Evolutionary conservation across 2,329 filamentous ascomycete genomes (phyloP), one percentile per base, ranked within the genome.

Genomic region (Shiraia sp.): DNA sequence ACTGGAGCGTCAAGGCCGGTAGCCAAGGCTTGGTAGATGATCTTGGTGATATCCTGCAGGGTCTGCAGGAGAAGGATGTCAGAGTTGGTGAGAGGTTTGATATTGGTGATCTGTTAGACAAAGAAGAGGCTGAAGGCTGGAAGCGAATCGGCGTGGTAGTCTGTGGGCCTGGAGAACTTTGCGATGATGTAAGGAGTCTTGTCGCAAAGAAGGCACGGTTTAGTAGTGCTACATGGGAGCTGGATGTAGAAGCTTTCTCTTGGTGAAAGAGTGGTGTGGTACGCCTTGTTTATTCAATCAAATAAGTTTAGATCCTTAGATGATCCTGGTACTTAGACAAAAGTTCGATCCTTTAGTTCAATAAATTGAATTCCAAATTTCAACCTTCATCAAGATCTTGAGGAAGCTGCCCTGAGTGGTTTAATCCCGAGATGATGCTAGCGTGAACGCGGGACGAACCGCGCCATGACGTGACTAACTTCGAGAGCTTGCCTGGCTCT

Each of bases 81-180:
- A 41, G 40, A 2, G 45, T 76, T 17, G 72, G 72, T 1, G 25
- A 46, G 8, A 57, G 72, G 39, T 45, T 74, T 2, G 53, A 71
- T 47, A 38, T 74, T 2, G 32, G 45, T 2, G 47, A 34, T 12
- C 32, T 73, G 15, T 37, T 76, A 12, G 46, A 33, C 4, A 34
- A 52, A 6, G 73, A 76, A 49, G 49, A 45, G 7, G 42, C 51
- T 3, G 51, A 50, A 3, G 71, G 70, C 2, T 73, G 65, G 63
- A 33, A 45, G 10, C 65, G 53, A 44, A 52, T 74, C 35, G 72
- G 67, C 2, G 72, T 75, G 1, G 63, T 75, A 1, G 71, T 71
- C 2, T 74, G 61, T 41, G 72, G 73, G n/a, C 74, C 73, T 1
- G 63, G 53, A 10, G 39, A 35, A 8, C 42, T 76, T 10, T 73